These are phyloP conservation scores for Ilyonectria robusta DNA, from an alignment of 2,329 filamentous ascomycete genomes.

Conservation along the genomic window DNA sequence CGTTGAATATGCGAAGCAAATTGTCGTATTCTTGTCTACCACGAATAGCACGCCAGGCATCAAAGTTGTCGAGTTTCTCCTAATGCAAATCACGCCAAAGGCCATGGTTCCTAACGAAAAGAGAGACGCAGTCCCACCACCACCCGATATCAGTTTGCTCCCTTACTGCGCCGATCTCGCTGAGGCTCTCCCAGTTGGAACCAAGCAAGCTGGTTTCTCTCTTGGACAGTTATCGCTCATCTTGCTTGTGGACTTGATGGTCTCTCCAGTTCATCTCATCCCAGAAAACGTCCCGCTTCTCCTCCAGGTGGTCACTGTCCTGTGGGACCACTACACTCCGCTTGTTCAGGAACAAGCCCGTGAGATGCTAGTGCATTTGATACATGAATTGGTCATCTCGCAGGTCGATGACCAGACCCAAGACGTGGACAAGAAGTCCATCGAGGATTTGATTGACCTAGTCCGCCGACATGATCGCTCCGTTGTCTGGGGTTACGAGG, in stretches of 20 bases:
- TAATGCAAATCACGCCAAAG: constrained; percentile 92
- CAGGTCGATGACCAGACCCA: constrained; percentile 79
- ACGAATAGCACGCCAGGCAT: constrained; percentile 80
- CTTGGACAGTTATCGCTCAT: constrained; percentile 94
- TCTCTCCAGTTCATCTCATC: constrained; percentile 86
- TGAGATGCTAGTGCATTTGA: constrained; percentile 97
- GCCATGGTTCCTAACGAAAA: constrained; percentile 97
- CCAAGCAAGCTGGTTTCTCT: constrained; percentile 93
- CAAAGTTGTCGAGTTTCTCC: constrained; percentile 93
- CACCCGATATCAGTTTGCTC: constrained; percentile 79
- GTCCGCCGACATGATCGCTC: constrained; percentile 87
- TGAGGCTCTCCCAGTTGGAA: constrained; percentile 85
- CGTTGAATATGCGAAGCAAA: constrained; percentile 97
- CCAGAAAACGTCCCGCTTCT: constrained; percentile 87
- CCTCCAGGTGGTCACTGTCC: constrained; percentile 90
- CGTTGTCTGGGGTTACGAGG: constrained; percentile 95
- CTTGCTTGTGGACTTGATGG: constrained; percentile 94
- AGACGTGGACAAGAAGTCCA: constrained; percentile 74
- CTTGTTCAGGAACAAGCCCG: constrained; percentile 96
- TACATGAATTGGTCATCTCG: constrained; percentile 92
- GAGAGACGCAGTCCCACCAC: constrained; percentile 75
- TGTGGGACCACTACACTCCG: constrained; percentile 98
- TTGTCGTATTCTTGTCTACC: constrained; percentile 95
- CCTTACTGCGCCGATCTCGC: constrained; percentile 92
- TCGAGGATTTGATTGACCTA: constrained; percentile 89